Evolutionary conservation across 768 basidiomycete genomes (phyloP).

Genomic region (Suillus lakei): DNA sequence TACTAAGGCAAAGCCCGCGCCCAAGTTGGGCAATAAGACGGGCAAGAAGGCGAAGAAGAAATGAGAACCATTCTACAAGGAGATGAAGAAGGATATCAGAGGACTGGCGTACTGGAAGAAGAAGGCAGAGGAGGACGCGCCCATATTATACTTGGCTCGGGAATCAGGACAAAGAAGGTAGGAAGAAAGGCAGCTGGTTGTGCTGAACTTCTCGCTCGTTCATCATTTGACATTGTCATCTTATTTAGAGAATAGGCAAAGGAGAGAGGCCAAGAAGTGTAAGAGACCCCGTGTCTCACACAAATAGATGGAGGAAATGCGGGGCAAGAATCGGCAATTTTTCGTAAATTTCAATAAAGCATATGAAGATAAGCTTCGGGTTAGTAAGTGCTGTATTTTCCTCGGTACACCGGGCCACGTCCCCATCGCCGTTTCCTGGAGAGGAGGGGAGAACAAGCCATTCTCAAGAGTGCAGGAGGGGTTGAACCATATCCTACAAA

Average conservation of each 20-base stretch:
- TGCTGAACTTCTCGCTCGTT: not conserved
- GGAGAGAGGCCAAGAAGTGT: not conserved
- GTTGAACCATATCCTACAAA: not conserved
- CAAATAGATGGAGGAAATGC: not conserved
- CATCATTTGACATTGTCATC: not conserved
- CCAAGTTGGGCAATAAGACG: not conserved
- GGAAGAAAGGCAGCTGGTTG: not conserved
- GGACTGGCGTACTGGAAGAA: not conserved
- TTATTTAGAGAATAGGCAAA: not conserved
- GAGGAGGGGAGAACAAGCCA: not conserved
- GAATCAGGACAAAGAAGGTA: not conserved
- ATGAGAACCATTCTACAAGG: not conserved
- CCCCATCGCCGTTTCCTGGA: too few relatives aligned
- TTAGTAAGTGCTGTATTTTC: not conserved
- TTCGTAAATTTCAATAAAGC: not conserved
- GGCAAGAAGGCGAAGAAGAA: not conserved
- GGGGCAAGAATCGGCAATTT: not conserved
- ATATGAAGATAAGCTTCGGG: not conserved
- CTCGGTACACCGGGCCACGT: not conserved
- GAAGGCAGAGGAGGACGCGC: not conserved
- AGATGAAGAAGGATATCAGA: not conserved
- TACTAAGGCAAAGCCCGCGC: not conserved
- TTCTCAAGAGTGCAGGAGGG: not conserved
- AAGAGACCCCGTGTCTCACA: not conserved
- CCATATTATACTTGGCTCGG: not conserved